Evolutionary conservation across 805 yeast species (phyloP), one percentile per base, ranked within the genome.

Genomic region (Candida pseudofarinosa): DNA sequence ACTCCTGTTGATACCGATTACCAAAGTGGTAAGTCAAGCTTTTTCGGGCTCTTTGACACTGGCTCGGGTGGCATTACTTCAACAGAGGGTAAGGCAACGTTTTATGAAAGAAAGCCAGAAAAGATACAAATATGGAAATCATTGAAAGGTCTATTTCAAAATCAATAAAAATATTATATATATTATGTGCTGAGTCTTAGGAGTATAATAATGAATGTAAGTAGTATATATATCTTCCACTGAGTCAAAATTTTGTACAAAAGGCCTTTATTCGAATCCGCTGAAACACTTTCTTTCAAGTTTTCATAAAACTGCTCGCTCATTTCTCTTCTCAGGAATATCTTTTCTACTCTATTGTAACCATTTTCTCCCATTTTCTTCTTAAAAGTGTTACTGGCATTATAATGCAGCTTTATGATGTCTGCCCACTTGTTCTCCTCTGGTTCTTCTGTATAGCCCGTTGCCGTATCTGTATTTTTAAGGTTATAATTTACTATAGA

Each of bases 371-470:
- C 69, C 53, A 70, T 35, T 12, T 34, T 36, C 2, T 10, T n/a
- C 40, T 59, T 63, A 2, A 38, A 45, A 19, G 51, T 45, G 1
- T 40, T 43, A 8, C 51, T 46, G 33, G 57, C 47, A 4, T 67
- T 48, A 10, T 50, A 41, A 36, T 67, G 64, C 14, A 72, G 70
- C 14, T 68, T 62, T 51, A 85, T 58, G 2, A 74, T 75, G 14
- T 67, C 54, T 3, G 79, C 65, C 95, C 95, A 85, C 35, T 63
- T 58, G 4, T 60, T 59, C 2, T 73, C 67, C 35, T 73, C 70
- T 1, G 78, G 66, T 13, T 68, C 71, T 33, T 74, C 74, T 12
- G 77, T 70, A 71, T 80, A 85, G 0, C 95, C 95, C 0, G 89
- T 84, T 6, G 83, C 81, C 12, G 55, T 50, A 3, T 43, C 52